A percentile compares a stretch with the other conserved stretches of the same genome.
Conservation (phyloP, 148 eudicot genomes). For the Salicornia ramosissima region DNA sequence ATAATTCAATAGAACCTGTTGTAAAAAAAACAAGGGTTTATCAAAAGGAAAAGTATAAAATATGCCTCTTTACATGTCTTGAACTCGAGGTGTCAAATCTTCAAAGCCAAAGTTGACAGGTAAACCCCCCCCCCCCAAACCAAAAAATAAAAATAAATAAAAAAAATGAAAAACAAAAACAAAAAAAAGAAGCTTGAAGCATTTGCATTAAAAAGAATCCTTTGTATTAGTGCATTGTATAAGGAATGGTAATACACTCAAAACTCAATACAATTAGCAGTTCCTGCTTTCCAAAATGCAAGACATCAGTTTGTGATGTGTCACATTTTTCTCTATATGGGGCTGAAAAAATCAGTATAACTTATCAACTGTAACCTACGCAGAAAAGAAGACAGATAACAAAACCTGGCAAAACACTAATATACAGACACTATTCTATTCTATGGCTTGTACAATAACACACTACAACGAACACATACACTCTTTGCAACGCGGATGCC, state of each 20-base stretch:
- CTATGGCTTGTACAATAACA: neutral
- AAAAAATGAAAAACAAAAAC: too few species aligned
- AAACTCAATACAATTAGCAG: conserved; percentile 20
- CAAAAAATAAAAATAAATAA: too few species aligned
- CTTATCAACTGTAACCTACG: conserved; percentile 9
- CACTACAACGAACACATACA: conserved; percentile 43
- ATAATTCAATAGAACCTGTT: conserved; percentile 1
- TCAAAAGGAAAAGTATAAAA: neutral
- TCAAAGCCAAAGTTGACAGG: too few species aligned
- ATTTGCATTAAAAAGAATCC: conserved; percentile 16
- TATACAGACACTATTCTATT: conserved; percentile 20
- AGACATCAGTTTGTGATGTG: conserved; percentile 6
- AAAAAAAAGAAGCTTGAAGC: neutral
- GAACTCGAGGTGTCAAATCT: too few species aligned
- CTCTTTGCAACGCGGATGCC: conserved; percentile 65
- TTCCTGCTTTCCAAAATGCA: conserved; percentile 15
- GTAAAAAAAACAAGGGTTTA: neutral
- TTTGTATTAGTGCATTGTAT: conserved; percentile 17
- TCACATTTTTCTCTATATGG: neutral
- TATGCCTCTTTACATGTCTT: neutral
- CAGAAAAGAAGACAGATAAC: conserved; percentile 6
- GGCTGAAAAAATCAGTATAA: conserved; percentile 13
- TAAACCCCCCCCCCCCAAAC: too few species aligned
- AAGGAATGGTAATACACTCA: conserved; percentile 20
- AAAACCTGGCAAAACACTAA: conserved; percentile 11